phyloP scores from a whole-genome alignment of 805 yeast genomes.

The Lipomyces sp. region DNA sequence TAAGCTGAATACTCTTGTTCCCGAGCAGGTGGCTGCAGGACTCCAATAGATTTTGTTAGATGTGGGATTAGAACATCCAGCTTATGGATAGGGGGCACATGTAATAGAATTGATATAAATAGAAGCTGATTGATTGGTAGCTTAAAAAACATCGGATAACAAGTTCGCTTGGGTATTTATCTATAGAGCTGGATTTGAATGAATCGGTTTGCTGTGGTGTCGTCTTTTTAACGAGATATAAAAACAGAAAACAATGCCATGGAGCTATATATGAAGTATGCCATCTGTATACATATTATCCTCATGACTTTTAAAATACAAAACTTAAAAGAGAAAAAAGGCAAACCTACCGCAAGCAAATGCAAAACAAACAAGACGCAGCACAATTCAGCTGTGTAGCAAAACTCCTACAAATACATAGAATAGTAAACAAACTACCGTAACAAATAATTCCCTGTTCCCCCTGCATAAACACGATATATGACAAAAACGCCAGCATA shows the following conservation, averaged over 20 bases:
- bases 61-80: background rate
- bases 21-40: constrained; percentile 48
- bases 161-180: too few relatives aligned
- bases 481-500: too few relatives aligned
- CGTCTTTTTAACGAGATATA: too few relatives aligned
- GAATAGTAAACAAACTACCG: background rate
- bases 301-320: background rate
- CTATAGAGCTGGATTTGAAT: too few relatives aligned
- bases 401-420: background rate
- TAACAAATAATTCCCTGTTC: background rate
- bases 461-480: background rate
- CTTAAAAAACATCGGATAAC: too few relatives aligned
- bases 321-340: too few relatives aligned
- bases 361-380: background rate
- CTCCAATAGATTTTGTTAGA: constrained; percentile 10
- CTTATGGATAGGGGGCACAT: background rate
- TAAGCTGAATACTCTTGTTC: constrained; percentile 70
- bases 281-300: too few relatives aligned
- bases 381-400: background rate
- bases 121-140: too few relatives aligned
- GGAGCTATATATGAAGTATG: too few relatives aligned
- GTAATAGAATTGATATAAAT: background rate
- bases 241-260: too few relatives aligned
- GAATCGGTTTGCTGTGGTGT: too few relatives aligned
- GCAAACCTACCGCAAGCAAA: background rate